Percentiles rank a stretch among this genome's conserved stretches.
phyloP scores from a whole-genome alignment of 2,329 filamentous ascomycete species.

The Cytospora piceicola region DNA sequence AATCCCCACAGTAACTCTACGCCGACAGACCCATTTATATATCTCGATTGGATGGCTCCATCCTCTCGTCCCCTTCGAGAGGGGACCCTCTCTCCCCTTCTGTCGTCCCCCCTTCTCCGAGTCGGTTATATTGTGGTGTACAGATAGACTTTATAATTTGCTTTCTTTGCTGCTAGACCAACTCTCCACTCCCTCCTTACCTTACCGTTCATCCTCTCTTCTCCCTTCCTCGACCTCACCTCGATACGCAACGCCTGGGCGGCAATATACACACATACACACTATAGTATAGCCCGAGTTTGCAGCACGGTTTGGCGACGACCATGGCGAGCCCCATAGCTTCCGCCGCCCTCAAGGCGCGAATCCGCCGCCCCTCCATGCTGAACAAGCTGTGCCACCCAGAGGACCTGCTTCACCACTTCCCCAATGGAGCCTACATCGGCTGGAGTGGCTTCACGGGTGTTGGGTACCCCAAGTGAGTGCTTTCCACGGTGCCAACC shows the following conservation, averaged over 20 bases:
- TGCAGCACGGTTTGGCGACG: background rate
- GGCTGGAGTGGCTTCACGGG: conserved; percentile 93
- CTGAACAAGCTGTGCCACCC: conserved; percentile 79
- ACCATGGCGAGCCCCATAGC: conserved; percentile 58
- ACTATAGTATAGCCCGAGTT: background rate
- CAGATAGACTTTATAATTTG: background rate
- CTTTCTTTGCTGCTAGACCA: background rate
- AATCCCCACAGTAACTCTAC: conserved; percentile 6
- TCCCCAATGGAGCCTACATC: conserved; percentile 83
- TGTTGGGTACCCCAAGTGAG: conserved; percentile 85
- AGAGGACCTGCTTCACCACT: conserved; percentile 78
- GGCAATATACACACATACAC: background rate
- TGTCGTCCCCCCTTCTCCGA: conserved; percentile 4
- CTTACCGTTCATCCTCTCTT: background rate
- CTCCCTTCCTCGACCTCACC: background rate
- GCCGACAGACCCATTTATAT: conserved; percentile 16
- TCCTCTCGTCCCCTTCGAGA: conserved; percentile 9
- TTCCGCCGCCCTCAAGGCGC: conserved; percentile 75
- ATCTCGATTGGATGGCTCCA: conserved; percentile 11
- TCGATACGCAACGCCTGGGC: background rate
- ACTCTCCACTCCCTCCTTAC: conserved; percentile 21
- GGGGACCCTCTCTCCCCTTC: conserved; percentile 1
- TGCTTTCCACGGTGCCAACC: conserved; percentile 28
- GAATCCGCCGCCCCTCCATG: conserved; percentile 75
- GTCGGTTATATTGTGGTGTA: conserved; percentile 10